These are phyloP conservation scores for Trichoderma koningii DNA, from an alignment of 2,329 filamentous ascomycete genomes.

Conservation along the genomic window DNA sequence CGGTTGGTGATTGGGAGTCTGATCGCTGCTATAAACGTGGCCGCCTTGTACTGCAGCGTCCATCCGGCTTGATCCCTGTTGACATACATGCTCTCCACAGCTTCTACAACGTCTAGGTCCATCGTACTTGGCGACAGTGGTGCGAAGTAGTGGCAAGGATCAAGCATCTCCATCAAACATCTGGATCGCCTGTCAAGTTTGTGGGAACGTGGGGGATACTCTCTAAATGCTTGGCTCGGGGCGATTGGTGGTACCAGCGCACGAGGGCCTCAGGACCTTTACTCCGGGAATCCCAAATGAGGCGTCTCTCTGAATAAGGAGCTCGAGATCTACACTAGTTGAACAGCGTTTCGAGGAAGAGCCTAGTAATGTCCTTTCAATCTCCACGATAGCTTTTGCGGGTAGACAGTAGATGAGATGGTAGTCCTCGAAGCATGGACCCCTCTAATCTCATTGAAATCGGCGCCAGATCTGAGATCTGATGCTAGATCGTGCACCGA, in stretches of 20 bases:
- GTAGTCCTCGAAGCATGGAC: neutral
- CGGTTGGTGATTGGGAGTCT: neutral
- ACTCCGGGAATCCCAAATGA: neutral
- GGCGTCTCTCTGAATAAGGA: neutral
- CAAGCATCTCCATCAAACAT: neutral
- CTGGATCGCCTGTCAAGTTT: neutral
- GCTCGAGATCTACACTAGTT: neutral
- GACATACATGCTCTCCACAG: neutral
- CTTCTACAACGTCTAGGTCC: neutral
- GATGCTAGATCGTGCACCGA: slow-evolving; percentile 10
- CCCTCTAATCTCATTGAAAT: neutral
- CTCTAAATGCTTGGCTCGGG: too few species aligned
- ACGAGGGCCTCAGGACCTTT: too few species aligned
- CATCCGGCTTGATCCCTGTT: neutral
- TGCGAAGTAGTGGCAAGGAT: neutral
- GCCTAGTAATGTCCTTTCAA: neutral
- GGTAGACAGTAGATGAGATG: slow-evolving; percentile 1
- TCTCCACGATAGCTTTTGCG: neutral
- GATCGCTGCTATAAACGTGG: neutral
- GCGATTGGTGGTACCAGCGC: too few species aligned
- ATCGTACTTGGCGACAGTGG: neutral
- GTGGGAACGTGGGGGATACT: too few species aligned
- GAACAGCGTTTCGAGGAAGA: neutral
- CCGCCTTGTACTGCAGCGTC: neutral
- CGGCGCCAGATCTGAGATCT: slow-evolving; percentile 14